A percentile compares a stretch with the other conserved stretches of the same genome.
Conservation (phyloP, 163 green algal species). For the Chloromonas sp. region DNA sequence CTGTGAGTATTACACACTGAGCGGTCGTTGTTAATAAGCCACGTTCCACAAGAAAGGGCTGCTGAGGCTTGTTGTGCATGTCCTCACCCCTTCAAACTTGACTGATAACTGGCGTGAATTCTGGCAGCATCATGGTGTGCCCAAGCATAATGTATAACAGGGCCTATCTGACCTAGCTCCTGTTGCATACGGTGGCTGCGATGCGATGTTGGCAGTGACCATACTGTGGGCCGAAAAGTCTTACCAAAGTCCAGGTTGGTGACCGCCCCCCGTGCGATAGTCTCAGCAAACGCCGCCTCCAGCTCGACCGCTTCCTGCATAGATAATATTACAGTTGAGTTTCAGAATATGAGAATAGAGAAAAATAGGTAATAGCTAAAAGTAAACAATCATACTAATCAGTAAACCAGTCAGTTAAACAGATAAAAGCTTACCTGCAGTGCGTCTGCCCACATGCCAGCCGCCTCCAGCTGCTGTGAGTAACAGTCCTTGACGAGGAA, state of each 20-base stretch:
- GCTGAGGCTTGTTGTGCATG: too few relatives aligned
- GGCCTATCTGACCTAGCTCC: too few relatives aligned
- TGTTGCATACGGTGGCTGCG: too few relatives aligned
- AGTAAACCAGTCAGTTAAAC: background rate
- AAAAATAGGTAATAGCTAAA: background rate
- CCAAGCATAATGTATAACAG: too few relatives aligned
- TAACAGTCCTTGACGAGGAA: constrained; percentile 79
- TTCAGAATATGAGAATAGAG: background rate
- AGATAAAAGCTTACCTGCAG: background rate
- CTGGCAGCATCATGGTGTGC: too few relatives aligned
- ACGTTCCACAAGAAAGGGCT: too few relatives aligned
- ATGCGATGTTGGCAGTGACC: too few relatives aligned
- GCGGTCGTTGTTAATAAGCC: too few relatives aligned
- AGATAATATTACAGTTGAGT: background rate
- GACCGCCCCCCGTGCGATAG: constrained; percentile 27
- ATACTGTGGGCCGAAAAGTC: too few relatives aligned
- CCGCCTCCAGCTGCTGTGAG: constrained; percentile 65
- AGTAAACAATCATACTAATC: too few relatives aligned
- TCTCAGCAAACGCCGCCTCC: constrained; percentile 59
- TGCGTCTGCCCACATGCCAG: constrained; percentile 32
- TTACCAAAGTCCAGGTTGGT: constrained; percentile 28
- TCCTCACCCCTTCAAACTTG: too few relatives aligned
- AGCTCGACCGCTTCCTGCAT: constrained; percentile 63
- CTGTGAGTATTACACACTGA: background rate
- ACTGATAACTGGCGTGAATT: too few relatives aligned